phyloP scores from a whole-genome alignment of 768 basidiomycete species.

The Tulasnella sp. region DNA sequence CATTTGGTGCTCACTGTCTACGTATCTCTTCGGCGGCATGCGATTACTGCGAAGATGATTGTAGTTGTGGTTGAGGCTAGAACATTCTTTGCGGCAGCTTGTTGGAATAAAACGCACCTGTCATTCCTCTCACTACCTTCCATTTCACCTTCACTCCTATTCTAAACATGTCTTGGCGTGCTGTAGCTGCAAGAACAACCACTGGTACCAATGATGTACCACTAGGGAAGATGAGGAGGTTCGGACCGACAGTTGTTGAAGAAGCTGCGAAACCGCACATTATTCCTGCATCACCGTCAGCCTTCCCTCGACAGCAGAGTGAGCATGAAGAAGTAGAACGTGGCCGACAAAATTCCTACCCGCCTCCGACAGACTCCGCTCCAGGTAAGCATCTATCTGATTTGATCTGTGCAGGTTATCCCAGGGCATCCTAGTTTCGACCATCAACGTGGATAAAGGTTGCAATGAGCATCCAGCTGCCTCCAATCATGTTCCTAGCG shows the following conservation, averaged over 20 bases:
- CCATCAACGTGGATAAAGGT: slow-evolving; percentile 18
- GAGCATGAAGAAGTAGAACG: slow-evolving; percentile 4
- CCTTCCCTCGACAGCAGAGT: slow-evolving; percentile 53
- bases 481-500: slow-evolving; percentile 3
- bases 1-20: slow-evolving; percentile 4
- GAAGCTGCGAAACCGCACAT: slow-evolving; percentile 73
- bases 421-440: not conserved
- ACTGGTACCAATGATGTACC: slow-evolving; percentile 91
- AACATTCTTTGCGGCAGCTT: not conserved
- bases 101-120: slow-evolving; percentile 1
- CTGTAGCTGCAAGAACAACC: slow-evolving; percentile 73
- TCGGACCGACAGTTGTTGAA: slow-evolving; percentile 78
- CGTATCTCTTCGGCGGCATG: slow-evolving; percentile 12
- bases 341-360: slow-evolving; percentile 21
- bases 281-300: slow-evolving; percentile 77
- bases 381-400: slow-evolving; percentile 24
- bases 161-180: slow-evolving; percentile 23
- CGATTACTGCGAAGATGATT: not conserved
- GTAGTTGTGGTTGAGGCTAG: slow-evolving; percentile 5
- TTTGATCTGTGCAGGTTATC: not conserved
- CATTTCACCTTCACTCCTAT: not conserved
- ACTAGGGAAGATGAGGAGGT: slow-evolving; percentile 78
- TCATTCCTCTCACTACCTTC: not conserved
- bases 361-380: not conserved
- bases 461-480: slow-evolving; percentile 23